A percentile compares a stretch with the other conserved stretches of the same genome.
phyloP scores from a whole-genome alignment of 164 flowering plant genomes.

The Pachysandra terminalis region DNA sequence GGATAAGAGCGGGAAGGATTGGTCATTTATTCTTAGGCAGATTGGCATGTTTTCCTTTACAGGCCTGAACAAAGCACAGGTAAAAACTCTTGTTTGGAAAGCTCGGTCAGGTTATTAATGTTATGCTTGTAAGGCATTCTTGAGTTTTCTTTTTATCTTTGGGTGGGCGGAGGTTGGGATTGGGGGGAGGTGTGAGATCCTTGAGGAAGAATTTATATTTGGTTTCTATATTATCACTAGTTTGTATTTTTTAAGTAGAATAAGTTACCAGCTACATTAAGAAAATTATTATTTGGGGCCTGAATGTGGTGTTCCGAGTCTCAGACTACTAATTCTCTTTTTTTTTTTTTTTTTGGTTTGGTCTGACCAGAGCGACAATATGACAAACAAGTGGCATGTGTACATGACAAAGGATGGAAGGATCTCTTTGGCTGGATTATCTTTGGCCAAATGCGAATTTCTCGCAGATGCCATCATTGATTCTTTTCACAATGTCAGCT shows the following conservation, averaged over 20 bases:
- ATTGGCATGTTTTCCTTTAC: constrained; percentile 99
- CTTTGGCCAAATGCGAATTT: constrained; percentile 88
- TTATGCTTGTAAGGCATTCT: background rate
- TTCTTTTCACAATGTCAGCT: constrained; percentile 78
- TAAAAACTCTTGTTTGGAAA: constrained; percentile 21
- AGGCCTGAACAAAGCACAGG: constrained; percentile 93
- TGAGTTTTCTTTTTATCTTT: background rate
- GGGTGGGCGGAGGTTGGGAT: too few species aligned
- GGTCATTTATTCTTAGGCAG: constrained; percentile 91
- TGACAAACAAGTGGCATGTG: constrained; percentile 96
- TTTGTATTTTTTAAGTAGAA: background rate
- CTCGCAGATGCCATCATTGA: constrained; percentile 95
- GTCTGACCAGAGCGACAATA: constrained; percentile 71
- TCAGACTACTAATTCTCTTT: background rate
- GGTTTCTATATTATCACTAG: background rate
- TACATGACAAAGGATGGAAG: constrained; percentile 99
- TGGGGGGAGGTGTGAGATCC: background rate
- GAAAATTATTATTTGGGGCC: background rate
- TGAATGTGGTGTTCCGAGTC: background rate
- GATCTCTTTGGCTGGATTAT: constrained; percentile 88
- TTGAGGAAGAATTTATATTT: background rate
- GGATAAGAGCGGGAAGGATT: constrained; percentile 88
- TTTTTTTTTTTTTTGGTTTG: constrained; percentile 8
- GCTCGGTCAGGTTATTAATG: background rate
- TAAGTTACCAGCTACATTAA: background rate